Base-by-base conservation (phyloP, 2,329 filamentous ascomycete species). In the Aspergillus terreus region DNA sequence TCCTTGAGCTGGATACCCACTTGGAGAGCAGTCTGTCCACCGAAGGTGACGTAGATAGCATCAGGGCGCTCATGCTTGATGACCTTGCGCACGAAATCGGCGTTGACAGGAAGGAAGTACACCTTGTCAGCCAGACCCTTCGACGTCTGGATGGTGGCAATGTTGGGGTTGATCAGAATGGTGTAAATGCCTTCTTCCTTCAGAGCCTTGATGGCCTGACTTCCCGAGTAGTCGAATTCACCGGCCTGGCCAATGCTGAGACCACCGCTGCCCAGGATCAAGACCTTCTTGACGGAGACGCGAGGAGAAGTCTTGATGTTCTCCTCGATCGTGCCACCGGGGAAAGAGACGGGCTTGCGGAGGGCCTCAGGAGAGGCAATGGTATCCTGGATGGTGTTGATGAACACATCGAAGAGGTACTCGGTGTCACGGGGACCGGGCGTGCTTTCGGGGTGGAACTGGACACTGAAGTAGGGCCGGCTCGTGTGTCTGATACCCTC, bases 161-260 rank as follows among this genome's bases (percentile, higher is more conserved):
- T 97, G 71, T 99, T 99, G 52, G 94, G 94, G 76, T 99, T 99
- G 81, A 99, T 97, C 57, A 99, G 79, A 58, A 99, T 87, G 3
- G 94, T 96, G 78, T 96, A 97, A 64, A 97, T 96, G 55, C 92
- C 92, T 75, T 97, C 94, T 71, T 97, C 88, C 75, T 97, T 97
- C 63, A 99, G 71, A 35, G 94, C 94, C 78, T 99, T 99, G 79
- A 99, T 97, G 43, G 92, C 94, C 74, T 99, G 94, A 72, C 89
- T 95, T 57, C 94, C 94, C 49, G 94, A 97, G 78, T 99, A 99
- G 71, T 99, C 94, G 62, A 99, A 99, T 72, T 99, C 94, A 72
- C 94, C 94, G 58, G 94, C 94, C 73, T 99, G 94, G 12, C 94
- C 94, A 71, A 99, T 99, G 72, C 90, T 95, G 57, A 99, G 82